Evolutionary conservation across 306 rosid genomes (phyloP), one percentile per base, ranked within the genome.

Genomic region (Quercus mongolica): DNA sequence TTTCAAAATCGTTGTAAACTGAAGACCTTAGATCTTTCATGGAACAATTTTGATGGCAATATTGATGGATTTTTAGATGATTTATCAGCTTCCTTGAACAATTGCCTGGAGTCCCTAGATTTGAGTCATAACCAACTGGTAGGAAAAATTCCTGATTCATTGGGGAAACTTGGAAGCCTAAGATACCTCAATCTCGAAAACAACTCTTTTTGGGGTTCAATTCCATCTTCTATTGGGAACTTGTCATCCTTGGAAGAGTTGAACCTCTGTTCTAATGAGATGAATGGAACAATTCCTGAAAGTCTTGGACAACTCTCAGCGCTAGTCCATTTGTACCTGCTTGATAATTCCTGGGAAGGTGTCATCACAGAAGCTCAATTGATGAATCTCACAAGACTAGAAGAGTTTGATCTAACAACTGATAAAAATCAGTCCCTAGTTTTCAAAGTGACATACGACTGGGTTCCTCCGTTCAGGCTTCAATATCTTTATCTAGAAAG

Each of bases 221-320:
- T 33, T 33, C 38, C 38, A 33, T 33, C 38, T 33, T 33, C 38
- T 33, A 33, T 33, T 33, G 38, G 38, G 38, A 33, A 33, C 38
- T 33, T 33, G 38, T 33, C 38, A 5, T 33, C 38, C 6, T 33
- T 33, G 38, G 38, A 33, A 33, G 38, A 33, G 38, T 3, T 81
- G 4, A 57, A 25, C 28, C 56, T 57, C 4, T 20, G 71, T 17
- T 0, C 0, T 6, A 83, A 68, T 71, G 7, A 7, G 13, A 73
- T 82, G 55, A 83, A 78, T 0, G 74, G 86, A 2, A 67, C 73
- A 20, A 74, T 83, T 78, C 69, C 86, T 6, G 2, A 69, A 59
- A 74, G 74, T 68, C 5, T 83, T 10, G 86, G 86, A 1, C 67
- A 78, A 46, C 83, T 78, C 23, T 59, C 69, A 3, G 0, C 25